A percentile compares a stretch with the other conserved stretches of the same genome.
phyloP scores from a whole-genome alignment of 192 early-diverging fungal genomes.

The Coemansia furcata region DNA sequence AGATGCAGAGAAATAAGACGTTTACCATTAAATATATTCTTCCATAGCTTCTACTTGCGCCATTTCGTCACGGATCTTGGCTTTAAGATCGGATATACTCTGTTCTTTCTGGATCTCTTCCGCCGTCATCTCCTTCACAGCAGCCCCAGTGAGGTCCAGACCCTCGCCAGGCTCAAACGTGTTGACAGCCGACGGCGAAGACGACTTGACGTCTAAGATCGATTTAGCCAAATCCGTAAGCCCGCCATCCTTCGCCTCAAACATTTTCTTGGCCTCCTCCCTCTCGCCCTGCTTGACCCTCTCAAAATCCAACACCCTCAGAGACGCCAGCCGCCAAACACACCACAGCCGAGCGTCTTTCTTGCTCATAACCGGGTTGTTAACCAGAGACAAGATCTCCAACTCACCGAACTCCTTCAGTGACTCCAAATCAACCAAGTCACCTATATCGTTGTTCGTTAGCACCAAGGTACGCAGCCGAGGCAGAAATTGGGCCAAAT shows the following conservation, averaged over 20 bases:
- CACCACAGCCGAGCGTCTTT: constrained; percentile 82
- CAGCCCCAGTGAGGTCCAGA: constrained; percentile 12
- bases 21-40: constrained; percentile 27
- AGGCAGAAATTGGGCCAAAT: constrained; percentile 66
- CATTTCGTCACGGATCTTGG: constrained; percentile 49
- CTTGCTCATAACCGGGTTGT: constrained; percentile 85
- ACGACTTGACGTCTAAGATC: constrained; percentile 58
- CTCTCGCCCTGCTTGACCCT: constrained; percentile 75
- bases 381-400: constrained; percentile 71
- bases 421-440: constrained; percentile 84
- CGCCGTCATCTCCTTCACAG: constrained; percentile 10
- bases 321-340: constrained; percentile 68
- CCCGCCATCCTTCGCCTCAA: constrained; percentile 64
- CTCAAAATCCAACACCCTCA: constrained; percentile 88
- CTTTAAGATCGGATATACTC: constrained; percentile 43
- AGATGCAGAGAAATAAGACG: constrained; percentile 31
- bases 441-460: constrained; percentile 80
- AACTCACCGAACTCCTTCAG: constrained; percentile 53
- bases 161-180: constrained; percentile 89
- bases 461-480: constrained; percentile 78
- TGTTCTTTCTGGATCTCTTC: constrained; percentile 19
- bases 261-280: constrained; percentile 72
- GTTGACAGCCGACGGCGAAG: constrained; percentile 43
- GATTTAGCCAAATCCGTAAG: constrained; percentile 63
- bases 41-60: constrained; percentile 48